A percentile compares a stretch with the other conserved stretches of the same genome.
These are phyloP conservation scores for Didymella segeticola DNA, from an alignment of 2,329 filamentous ascomycete genomes.

Conservation along the genomic window DNA sequence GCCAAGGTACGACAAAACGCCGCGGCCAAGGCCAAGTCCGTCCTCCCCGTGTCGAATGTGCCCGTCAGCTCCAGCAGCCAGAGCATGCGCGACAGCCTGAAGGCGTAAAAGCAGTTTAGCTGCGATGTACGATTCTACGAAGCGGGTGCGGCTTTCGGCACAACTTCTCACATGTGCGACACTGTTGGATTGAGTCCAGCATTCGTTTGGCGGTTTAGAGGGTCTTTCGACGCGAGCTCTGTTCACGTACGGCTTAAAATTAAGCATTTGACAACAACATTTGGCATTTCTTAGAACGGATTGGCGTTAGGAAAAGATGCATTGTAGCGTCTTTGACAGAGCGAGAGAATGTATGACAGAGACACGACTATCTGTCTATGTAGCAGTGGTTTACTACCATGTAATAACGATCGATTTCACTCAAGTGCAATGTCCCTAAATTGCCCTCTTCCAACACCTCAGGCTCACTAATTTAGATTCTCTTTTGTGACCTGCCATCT, in stretches of 20 bases:
- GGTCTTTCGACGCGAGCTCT: background rate
- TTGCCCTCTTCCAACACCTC: too few relatives aligned
- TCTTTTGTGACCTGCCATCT: background rate
- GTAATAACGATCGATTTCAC: constrained; percentile 6
- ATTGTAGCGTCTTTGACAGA: constrained; percentile 1
- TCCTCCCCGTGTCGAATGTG: constrained; percentile 71
- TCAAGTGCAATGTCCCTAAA: background rate
- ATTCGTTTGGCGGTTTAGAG: background rate
- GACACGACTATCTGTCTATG: constrained; percentile 2
- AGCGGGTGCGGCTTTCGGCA: constrained; percentile 20
- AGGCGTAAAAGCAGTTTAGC: constrained; percentile 48
- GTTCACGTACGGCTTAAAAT: constrained; percentile 9
- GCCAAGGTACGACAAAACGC: constrained; percentile 83
- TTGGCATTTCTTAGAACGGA: constrained; percentile 9
- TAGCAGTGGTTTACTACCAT: constrained; percentile 4
- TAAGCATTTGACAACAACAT: constrained; percentile 11
- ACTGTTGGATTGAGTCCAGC: constrained; percentile 31
- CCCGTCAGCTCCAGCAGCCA: constrained; percentile 88
- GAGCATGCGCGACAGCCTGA: constrained; percentile 86
- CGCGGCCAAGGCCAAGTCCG: constrained; percentile 68
- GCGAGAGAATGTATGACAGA: background rate
- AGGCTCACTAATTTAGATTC: too few relatives aligned
- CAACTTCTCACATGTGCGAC: constrained; percentile 18
- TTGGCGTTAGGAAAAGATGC: constrained; percentile 8
- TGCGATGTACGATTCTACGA: constrained; percentile 14